Conservation (phyloP, 305 asterid species). For the Fraxinus ornus region DNA sequence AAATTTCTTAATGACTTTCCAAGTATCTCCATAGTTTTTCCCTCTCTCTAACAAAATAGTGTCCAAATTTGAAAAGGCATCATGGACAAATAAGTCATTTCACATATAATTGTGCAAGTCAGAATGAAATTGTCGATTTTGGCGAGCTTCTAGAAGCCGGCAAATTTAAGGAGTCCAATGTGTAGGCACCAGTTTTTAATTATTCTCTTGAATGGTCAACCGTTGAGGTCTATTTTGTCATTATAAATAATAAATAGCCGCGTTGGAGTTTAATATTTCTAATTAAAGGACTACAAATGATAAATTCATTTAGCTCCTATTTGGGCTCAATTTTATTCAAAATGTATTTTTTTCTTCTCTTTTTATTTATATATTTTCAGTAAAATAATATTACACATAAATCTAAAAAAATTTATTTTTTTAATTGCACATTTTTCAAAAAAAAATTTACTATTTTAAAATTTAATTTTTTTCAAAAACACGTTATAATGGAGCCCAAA, state of each 20-base stretch:
- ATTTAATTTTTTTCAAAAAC: too few species aligned
- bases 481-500: too few species aligned
- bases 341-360: too few species aligned
- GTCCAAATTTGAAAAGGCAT: too few species aligned
- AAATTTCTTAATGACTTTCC: conserved; percentile 19
- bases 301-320: background rate
- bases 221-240: background rate
- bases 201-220: background rate
- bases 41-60: background rate
- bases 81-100: background rate
- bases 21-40: background rate
- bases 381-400: too few species aligned
- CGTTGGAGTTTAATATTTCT: background rate
- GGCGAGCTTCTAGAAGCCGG: conserved; percentile 33
- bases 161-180: background rate
- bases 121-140: background rate
- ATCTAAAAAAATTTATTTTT: too few species aligned
- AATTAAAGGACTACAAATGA: background rate
- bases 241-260: background rate
- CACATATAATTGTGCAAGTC: background rate
- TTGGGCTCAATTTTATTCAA: too few species aligned
- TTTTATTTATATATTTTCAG: too few species aligned
- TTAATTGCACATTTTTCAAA: too few species aligned
- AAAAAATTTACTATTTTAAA: too few species aligned
- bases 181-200: background rate